phyloP scores from a whole-genome alignment of 768 basidiomycete species.

The Gloeopeniophorella convolvens region DNA sequence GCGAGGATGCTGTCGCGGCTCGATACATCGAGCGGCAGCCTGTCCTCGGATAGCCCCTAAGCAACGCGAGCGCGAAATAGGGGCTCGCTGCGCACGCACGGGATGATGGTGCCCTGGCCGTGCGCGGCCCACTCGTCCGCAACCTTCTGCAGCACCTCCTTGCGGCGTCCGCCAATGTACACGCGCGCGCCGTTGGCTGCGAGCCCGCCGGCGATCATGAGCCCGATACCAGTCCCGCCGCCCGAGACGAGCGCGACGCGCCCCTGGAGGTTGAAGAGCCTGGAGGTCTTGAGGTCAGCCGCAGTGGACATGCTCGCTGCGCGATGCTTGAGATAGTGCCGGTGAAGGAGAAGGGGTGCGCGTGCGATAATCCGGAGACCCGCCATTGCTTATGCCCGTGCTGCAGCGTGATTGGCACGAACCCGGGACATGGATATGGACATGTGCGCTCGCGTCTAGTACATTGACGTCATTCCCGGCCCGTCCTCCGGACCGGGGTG shows the following conservation, averaged over 20 bases:
- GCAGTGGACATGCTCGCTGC: constrained; percentile 13
- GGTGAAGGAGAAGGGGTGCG: no score
- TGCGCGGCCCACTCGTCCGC: constrained; percentile 37
- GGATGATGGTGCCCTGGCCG: constrained; percentile 43
- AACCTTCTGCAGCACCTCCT: constrained; percentile 54
- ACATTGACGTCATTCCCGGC: neutral
- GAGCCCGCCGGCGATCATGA: constrained; percentile 66
- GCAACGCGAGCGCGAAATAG: no score
- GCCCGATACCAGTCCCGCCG: constrained; percentile 35
- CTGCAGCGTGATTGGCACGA: no score
- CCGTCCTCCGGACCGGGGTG: no score
- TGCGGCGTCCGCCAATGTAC: constrained; percentile 69
- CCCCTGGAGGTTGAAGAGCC: constrained; percentile 15
- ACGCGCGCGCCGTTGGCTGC: constrained; percentile 76
- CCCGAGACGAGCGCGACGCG: constrained; percentile 24
- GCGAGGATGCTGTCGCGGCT: constrained; percentile 56
- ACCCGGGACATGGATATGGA: no score
- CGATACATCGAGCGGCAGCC: constrained; percentile 68
- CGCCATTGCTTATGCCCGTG: no score
- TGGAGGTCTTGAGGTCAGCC: constrained; percentile 2
- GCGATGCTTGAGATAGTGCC: no score
- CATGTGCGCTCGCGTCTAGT: no score
- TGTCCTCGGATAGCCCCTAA: no score
- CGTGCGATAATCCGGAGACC: no score
- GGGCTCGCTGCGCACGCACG: no score